Evolutionary conservation across 1,284 basidiomycete genomes (phyloP).

Genomic region (Prillingera fragicola): DNA sequence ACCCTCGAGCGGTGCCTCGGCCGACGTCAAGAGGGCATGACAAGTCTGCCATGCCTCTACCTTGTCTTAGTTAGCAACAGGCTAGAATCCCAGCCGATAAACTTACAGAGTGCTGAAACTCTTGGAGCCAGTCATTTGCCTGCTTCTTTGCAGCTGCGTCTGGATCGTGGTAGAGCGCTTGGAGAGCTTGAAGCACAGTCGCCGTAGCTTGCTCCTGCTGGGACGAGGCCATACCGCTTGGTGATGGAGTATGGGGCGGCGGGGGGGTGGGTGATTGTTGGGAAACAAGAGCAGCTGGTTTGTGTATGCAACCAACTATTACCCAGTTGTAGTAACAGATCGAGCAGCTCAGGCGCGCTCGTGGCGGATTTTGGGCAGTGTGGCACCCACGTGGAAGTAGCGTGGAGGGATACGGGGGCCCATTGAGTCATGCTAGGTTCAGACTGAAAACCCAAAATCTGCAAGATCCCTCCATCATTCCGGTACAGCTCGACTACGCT

Average conservation of each 20-base stretch:
- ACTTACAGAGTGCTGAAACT: constrained; percentile 95
- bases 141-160: constrained; percentile 74
- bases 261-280: neutral
- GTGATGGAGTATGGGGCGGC: neutral
- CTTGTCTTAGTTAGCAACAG: constrained; percentile 50
- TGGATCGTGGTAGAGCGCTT: constrained; percentile 57
- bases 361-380: no score
- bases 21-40: constrained; percentile 77
- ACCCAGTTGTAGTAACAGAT: no score
- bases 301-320: no score
- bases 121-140: constrained; percentile 87
- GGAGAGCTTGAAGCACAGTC: constrained; percentile 49
- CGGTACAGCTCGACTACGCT: no score
- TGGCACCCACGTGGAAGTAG: no score
- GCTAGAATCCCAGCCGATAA: neutral
- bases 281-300: no score
- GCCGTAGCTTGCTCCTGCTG: constrained; percentile 24
- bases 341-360: no score
- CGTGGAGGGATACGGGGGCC: no score
- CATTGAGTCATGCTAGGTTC: no score
- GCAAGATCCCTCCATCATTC: no score
- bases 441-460: no score
- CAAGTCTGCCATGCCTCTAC: constrained; percentile 93
- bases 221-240: constrained; percentile 17
- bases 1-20: constrained; percentile 71